Percentiles rank a stretch among this genome's conserved stretches.
phyloP scores from a whole-genome alignment of 2,329 filamentous ascomycete species.

The Davidsoniella neocaledoniae region DNA sequence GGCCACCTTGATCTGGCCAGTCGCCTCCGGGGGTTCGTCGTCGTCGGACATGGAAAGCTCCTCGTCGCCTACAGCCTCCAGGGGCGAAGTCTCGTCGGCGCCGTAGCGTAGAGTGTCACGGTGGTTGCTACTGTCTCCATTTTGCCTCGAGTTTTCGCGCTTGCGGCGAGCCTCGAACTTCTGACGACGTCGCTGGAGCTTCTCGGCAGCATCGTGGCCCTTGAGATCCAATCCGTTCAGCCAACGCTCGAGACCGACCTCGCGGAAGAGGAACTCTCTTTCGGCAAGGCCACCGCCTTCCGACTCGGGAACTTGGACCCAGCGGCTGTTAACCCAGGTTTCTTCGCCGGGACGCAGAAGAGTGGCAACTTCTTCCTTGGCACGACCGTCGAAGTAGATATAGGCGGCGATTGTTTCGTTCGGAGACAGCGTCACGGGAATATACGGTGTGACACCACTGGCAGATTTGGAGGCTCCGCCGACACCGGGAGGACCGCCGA shows the following conservation, averaged over 20 bases:
- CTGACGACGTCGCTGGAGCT: conserved; percentile 72
- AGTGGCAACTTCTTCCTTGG: conserved; percentile 94
- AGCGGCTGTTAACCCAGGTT: conserved; percentile 96
- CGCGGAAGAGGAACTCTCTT: conserved; percentile 90
- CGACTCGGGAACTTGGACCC: conserved; percentile 82
- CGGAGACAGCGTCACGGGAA: conserved; percentile 76
- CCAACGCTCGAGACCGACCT: conserved; percentile 92
- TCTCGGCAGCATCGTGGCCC: conserved; percentile 76
- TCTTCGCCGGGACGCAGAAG: conserved; percentile 83
- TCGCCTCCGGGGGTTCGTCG: conserved; percentile 81
- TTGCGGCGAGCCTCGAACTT: conserved; percentile 57
- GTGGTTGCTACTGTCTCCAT: conserved; percentile 11
- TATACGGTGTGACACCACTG: conserved; percentile 62
- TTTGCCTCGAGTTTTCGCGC: conserved; percentile 30
- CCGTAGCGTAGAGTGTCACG: conserved; percentile 62
- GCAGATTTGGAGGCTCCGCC: conserved; percentile 30
- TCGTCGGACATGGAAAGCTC: conserved; percentile 66
- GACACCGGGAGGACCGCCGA: conserved; percentile 50
- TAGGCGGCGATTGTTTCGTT: conserved; percentile 98
- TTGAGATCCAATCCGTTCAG: conserved; percentile 91
- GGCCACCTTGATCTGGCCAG: conserved; percentile 95
- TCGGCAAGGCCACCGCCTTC: conserved; percentile 92
- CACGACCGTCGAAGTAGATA: conserved; percentile 93
- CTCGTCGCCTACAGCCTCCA: conserved; percentile 51
- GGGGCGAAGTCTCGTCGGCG: conserved; percentile 53